Evolutionary conservation across 164 flowering plant genomes (phyloP).

Genomic region (Vitis labrusca): DNA sequence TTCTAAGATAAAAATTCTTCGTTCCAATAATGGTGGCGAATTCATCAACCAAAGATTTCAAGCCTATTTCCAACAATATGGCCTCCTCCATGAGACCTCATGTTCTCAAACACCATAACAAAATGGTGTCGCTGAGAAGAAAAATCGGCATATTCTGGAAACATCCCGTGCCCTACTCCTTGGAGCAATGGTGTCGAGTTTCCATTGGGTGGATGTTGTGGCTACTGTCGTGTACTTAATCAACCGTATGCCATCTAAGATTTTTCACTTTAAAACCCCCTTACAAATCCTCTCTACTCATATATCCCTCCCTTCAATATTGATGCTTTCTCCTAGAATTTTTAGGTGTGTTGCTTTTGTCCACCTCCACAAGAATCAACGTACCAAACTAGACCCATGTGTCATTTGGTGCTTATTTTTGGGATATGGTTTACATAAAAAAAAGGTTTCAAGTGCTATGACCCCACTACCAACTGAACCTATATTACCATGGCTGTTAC

Average conservation of each 20-base stretch:
- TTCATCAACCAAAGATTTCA: too few species aligned
- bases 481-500: neutral
- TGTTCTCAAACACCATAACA: too few species aligned
- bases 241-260: neutral
- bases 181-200: neutral
- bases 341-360: neutral
- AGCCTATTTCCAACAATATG: too few species aligned
- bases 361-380: neutral
- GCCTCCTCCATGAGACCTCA: too few species aligned
- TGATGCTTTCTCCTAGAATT: constrained; percentile 1
- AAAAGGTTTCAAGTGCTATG: neutral
- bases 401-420: neutral
- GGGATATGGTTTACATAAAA: constrained; percentile 2
- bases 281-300: neutral
- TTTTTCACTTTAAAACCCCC: neutral
- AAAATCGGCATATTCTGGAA: too few species aligned
- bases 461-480: constrained; percentile 7
- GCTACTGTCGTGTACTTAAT: constrained; percentile 1
- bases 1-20: too few species aligned
- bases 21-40: too few species aligned
- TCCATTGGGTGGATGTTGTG: neutral
- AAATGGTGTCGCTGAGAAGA: too few species aligned
- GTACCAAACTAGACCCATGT: constrained; percentile 10
- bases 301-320: neutral
- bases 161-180: neutral